These are phyloP conservation scores for Lipomyces yamanashiensis DNA, from an alignment of 805 yeast species.

Conservation along the genomic window DNA sequence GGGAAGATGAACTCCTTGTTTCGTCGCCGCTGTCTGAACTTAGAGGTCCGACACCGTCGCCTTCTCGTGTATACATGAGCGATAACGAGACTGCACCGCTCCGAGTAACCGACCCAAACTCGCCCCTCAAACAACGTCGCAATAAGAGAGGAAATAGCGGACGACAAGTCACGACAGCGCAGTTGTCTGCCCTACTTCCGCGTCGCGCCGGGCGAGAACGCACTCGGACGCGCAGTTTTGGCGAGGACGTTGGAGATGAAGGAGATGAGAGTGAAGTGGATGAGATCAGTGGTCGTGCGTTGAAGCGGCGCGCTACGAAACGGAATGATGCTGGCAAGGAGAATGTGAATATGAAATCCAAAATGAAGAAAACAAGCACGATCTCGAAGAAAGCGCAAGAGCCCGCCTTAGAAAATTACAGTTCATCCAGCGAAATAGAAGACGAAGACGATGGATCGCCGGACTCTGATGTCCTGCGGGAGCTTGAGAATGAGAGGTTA, in stretches of 20 bases:
- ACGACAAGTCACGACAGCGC: conserved; percentile 21
- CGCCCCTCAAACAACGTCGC: conserved; percentile 2
- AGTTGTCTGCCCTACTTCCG: conserved; percentile 26
- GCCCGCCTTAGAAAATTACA: neutral
- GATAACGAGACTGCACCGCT: conserved; percentile 6
- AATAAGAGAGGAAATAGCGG: neutral
- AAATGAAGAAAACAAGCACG: neutral
- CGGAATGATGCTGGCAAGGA: neutral
- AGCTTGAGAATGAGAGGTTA: conserved; percentile 16
- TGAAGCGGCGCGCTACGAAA: neutral
- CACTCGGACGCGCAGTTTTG: conserved; percentile 9
- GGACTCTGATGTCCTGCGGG: conserved; percentile 14
- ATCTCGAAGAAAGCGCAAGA: neutral
- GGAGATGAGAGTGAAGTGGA: neutral
- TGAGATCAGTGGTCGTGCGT: too few species aligned
- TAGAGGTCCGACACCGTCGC: conserved; percentile 8
- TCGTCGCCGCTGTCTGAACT: conserved; percentile 12
- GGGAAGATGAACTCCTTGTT: neutral
- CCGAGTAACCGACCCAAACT: neutral
- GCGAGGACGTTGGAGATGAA: neutral
- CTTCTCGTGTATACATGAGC: conserved; percentile 1
- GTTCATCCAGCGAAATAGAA: neutral
- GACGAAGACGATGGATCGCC: conserved; percentile 8
- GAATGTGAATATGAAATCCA: neutral
- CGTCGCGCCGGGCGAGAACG: conserved; percentile 10